These are phyloP conservation scores for Bremia lactucae DNA, from an alignment of 352 stramenopile species.

Conservation along the genomic window DNA sequence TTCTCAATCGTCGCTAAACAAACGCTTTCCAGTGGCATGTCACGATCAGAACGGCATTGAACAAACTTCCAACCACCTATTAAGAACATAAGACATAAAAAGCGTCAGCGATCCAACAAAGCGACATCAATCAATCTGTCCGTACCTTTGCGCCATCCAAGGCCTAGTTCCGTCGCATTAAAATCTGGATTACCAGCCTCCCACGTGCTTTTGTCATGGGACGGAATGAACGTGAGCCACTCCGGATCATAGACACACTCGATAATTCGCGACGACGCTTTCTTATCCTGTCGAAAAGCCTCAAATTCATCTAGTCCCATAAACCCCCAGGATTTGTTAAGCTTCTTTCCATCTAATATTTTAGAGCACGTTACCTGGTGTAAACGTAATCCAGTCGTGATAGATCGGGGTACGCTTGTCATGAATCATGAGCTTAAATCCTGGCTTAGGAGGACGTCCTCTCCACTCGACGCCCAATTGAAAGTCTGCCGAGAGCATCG, in stretches of 20 bases:
- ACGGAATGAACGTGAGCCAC: constrained; percentile 76
- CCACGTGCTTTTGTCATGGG: constrained; percentile 76
- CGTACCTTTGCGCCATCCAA: constrained; percentile 73
- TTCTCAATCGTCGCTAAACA: constrained; percentile 59
- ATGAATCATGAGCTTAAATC: constrained; percentile 79
- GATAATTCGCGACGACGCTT: constrained; percentile 70
- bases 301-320: constrained; percentile 55
- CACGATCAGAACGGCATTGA: constrained; percentile 49
- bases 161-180: constrained; percentile 43
- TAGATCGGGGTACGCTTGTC: constrained; percentile 80
- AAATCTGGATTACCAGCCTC: constrained; percentile 57
- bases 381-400: constrained; percentile 82
- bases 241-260: constrained; percentile 77
- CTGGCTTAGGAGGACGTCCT: constrained; percentile 57
- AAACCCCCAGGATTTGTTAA: background rate
- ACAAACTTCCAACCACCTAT: constrained; percentile 71
- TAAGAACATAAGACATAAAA: background rate
- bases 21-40: constrained; percentile 50
- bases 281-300: constrained; percentile 69
- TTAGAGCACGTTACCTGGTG: constrained; percentile 51
- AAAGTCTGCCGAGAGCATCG: constrained; percentile 55
- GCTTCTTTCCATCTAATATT: too few species aligned
- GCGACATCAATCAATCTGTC: constrained; percentile 7
- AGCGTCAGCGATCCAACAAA: constrained; percentile 27
- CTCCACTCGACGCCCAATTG: constrained; percentile 77